Conservation (phyloP, 805 yeast species). For the Ascoidea tarda region DNA sequence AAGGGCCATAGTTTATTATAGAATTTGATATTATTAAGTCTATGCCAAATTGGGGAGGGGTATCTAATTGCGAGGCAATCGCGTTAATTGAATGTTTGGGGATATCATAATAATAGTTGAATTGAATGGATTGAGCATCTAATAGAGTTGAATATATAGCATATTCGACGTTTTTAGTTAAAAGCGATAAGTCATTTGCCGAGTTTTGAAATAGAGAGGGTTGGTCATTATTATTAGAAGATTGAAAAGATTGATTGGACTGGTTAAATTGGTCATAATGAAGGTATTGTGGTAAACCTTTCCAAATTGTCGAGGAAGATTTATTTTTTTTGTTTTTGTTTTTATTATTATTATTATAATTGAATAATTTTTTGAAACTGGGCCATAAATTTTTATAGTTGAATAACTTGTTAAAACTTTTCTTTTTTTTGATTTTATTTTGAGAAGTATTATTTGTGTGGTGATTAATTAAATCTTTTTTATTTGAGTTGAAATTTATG, state of each 20-base stretch:
- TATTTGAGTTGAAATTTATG: constrained; percentile 2
- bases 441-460: constrained; percentile 13
- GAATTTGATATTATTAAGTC: constrained; percentile 32
- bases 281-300: constrained; percentile 57
- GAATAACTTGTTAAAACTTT: constrained; percentile 8
- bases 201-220: constrained; percentile 18
- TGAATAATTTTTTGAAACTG: constrained; percentile 9
- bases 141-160: constrained; percentile 65
- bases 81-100: constrained; percentile 38
- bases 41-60: constrained; percentile 30
- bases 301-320: constrained; percentile 34
- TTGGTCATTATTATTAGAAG: constrained; percentile 15
- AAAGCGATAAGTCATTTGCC: constrained; percentile 16
- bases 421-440: constrained; percentile 10
- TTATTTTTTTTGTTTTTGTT: constrained; percentile 4
- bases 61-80: constrained; percentile 19
- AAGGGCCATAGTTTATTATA: constrained; percentile 79
- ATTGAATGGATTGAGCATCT: constrained; percentile 39
- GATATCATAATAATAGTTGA: constrained; percentile 54
- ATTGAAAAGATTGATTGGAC: neutral
- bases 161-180: constrained; percentile 39
- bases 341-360: constrained; percentile 10
- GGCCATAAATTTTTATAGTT: constrained; percentile 9
- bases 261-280: no score
- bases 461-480: neutral